Base-by-base conservation (phyloP, 2,329 filamentous ascomycete genomes). In the Aciculosporium take region DNA sequence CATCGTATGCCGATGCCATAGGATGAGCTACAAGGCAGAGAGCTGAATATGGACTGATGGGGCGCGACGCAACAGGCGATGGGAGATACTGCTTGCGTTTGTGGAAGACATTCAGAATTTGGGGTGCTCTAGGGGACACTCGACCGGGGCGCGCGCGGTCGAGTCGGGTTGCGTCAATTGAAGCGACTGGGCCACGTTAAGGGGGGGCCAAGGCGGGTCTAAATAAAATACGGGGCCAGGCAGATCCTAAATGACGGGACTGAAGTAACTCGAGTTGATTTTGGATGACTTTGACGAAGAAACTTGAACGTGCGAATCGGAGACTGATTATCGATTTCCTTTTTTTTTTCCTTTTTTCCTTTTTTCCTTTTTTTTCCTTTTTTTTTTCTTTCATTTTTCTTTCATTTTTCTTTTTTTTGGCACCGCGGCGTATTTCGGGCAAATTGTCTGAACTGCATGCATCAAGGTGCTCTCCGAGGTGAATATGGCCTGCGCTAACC, bases 1-100 rank as follows among this genome's bases (percentile, higher is more conserved):
- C 78, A 72, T 96, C 88, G 69, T 93, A 96, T 61, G 77, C 85
- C 66, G 93, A 84, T 69, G 86, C 85, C 88, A 94, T 94, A 65
- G 59, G 62, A 44, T 32, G 40, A 29, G 39, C 29, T 43, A 38
- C 43, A 39, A 43, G 34, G 41, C 41, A 43, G 36, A 40, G 42
- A 38, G 32, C 33, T 39, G 29, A 23, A 40, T 32, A n/a, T 30
- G 34, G 39, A 40, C 46, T 47, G 49, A 51, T 47, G 44, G 24
- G 41, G 25, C 24, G 30, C 30, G 24, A 42, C 30, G 27, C 40
- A 25, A 33, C n/a, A 37, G 21, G 39, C 25, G 31, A 34, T 41
- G 39, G 10, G 30, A 39, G 31, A 40, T 24, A 33, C 39, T 23
- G 21, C 37, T 27, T 29, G 24, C 35, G 36, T 39, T 33, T 21